Conservation (phyloP, 2,329 filamentous ascomycete genomes). For the Hysterium pulicare region DNA sequence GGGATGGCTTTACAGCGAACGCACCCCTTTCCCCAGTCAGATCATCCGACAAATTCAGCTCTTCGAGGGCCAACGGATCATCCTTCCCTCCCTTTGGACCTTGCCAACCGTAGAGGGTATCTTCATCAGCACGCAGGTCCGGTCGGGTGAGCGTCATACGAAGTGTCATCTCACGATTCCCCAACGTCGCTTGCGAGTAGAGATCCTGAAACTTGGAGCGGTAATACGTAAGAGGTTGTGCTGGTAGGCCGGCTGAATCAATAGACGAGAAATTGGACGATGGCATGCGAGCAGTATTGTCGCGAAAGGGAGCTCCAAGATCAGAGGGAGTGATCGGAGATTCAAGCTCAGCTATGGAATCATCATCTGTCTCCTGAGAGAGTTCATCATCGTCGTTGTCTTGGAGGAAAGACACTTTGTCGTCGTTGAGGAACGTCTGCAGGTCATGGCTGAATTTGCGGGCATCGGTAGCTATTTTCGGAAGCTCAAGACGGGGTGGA, state of each 20-base stretch:
- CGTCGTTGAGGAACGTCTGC: slow-evolving; percentile 58
- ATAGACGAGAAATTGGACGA: slow-evolving; percentile 29
- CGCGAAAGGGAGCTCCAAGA: slow-evolving; percentile 29
- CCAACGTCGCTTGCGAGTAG: slow-evolving; percentile 42
- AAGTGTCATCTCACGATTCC: slow-evolving; percentile 85
- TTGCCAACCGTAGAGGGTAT: slow-evolving; percentile 69
- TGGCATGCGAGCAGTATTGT: slow-evolving; percentile 28
- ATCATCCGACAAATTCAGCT: slow-evolving; percentile 49
- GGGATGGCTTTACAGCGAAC: slow-evolving; percentile 41
- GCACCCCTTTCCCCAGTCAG: slow-evolving; percentile 45
- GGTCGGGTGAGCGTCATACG: slow-evolving; percentile 92
- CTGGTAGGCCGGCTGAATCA: slow-evolving; percentile 25
- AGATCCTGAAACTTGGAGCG: slow-evolving; percentile 11
- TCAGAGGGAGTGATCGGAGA: slow-evolving; percentile 38
- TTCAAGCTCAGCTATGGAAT: slow-evolving; percentile 27
- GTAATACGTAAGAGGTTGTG: slow-evolving; percentile 18
- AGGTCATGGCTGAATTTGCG: slow-evolving; percentile 50
- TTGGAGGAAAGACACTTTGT: slow-evolving; percentile 46
- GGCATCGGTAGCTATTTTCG: slow-evolving; percentile 35
- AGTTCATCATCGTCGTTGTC: slow-evolving; percentile 16
- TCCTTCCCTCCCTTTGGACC: slow-evolving; percentile 33
- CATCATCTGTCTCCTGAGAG: slow-evolving; percentile 29
- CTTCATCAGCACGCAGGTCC: slow-evolving; percentile 74
- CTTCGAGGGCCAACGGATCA: slow-evolving; percentile 55
- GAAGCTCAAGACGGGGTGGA: slow-evolving; percentile 25